phyloP scores from a whole-genome alignment of 148 eudicot genomes.

The Rhododendron griersonianum region DNA sequence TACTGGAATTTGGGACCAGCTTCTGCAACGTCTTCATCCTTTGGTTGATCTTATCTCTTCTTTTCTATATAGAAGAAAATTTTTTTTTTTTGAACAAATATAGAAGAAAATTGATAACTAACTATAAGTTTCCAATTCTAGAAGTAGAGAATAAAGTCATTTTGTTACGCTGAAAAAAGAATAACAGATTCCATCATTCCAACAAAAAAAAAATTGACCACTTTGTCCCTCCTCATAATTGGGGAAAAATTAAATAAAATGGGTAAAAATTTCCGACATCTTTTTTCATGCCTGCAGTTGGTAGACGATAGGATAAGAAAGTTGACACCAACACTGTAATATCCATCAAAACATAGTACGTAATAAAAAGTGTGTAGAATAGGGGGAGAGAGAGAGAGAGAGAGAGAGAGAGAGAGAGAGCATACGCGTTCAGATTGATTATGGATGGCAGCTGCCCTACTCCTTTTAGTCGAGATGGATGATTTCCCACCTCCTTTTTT shows the following conservation, averaged over 20 bases:
- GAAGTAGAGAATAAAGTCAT: neutral
- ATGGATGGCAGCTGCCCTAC: conserved; percentile 78
- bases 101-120: neutral
- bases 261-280: neutral
- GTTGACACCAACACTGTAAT: no score
- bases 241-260: neutral
- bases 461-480: conserved; percentile 50
- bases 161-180: neutral
- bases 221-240: neutral
- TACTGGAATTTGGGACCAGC: conserved; percentile 86
- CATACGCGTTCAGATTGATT: conserved; percentile 93
- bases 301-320: neutral
- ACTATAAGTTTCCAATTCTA: neutral
- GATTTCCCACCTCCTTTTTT: conserved; percentile 42
- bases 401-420: neutral
- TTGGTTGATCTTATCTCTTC: conserved; percentile 90
- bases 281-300: no score
- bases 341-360: no score
- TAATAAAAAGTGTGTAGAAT: neutral
- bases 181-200: neutral
- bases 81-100: neutral
- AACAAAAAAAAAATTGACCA: neutral
- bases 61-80: conserved; percentile 40
- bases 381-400: neutral
- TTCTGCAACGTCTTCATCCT: conserved; percentile 87